Base-by-base conservation (phyloP, 2,329 filamentous ascomycete genomes). In the Nothopassalora personata region DNA sequence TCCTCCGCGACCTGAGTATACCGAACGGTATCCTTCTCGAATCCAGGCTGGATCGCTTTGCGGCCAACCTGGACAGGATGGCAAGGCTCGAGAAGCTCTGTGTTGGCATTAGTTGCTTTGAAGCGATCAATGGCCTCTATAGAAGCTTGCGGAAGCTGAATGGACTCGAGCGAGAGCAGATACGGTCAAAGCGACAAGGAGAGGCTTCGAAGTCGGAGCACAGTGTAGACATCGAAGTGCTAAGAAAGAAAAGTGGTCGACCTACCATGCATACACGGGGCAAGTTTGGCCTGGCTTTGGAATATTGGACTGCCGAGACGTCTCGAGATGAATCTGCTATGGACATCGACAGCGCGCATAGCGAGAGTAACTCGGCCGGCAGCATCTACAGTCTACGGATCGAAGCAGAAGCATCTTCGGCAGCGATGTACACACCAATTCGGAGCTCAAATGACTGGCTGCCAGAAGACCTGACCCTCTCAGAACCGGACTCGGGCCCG, bases 381-480 rank as follows among this genome's bases (percentile, higher is more conserved):
- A 30, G 28, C n/a, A 80, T 84, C 3, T 92, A 87, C 83, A 84
- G 83, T 0, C 79, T 93, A 7, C 75, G 86, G 2, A 80, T 94
- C 58, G 86, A 87, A 62, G 90, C 87, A 69, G 78, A 82, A 63
- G 68, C 75, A 10, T 75, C 72, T 4, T 71, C 76, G 1, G 75
- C 77, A 5, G 73, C 76, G 33, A 72, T 80, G 52, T 83, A 77
- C 75, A 81, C 77, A 1, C 83, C 89, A 0, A 81, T 91, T 27
- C 83, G 89, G 18, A 81, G 91, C 39, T 90, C 89, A 0, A 81
- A 88, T 59, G 79, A 84, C 56, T 94, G 90, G 90, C 83, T 94
- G 53, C 86, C 86, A 8, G 80, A 85, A 28, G 76, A 80, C 1
- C 79, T 92, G 86, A 88, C 80, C 83, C 33, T 86, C 89, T 62